Evolutionary conservation across 2,329 filamentous ascomycete genomes (phyloP), one percentile per base, ranked within the genome.

Genomic region (Mollisia scopiformis): DNA sequence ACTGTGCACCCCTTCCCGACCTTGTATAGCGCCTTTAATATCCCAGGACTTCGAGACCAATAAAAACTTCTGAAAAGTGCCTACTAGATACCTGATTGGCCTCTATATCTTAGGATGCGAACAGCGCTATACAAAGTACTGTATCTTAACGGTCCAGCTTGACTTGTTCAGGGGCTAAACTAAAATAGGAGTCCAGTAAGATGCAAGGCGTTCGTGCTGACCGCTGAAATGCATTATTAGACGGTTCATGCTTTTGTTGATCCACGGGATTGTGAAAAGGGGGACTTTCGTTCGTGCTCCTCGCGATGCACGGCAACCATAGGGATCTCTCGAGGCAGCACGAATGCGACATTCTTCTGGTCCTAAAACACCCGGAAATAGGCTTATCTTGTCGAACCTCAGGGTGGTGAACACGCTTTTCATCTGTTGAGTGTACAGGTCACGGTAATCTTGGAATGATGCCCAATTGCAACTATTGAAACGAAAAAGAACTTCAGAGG

Each of bases 401-500:
- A 11, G 41, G 23, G 28, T 25, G 8, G 21, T 14, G 8, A 14
- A 25, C 23, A 46, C 41, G 23, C 23, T 46, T 25, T 21, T 10
- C 8, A 25, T 27, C 25, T 19, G 28, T 16, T 28, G 23, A 4
- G 23, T 27, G 6, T 6, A 27, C 23, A 47, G 16, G 43, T 46
- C 23, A 46, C 10, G 14, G 14, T 8, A n/a, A 10, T 10, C 30
- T 13, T 41, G 16, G n/a, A 5, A 6, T 16, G 16, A 21, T 8
- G 14, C 4, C 11, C 33, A n/a, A 5, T 19, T 47, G 27, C 41
- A 41, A 8, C 37, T 55, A 53, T 61, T 37, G 55, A 56, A 56
- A 43, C 52, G 37, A 57, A 46, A 60, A 57, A 39, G 19, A 52
- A 61, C 6, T 41, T 55, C 43, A 27, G 46, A 50, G 23, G 30